Evolutionary conservation across 805 yeast species (phyloP), one percentile per base, ranked within the genome.

Genomic region (Kluyveromyces siamensis): DNA sequence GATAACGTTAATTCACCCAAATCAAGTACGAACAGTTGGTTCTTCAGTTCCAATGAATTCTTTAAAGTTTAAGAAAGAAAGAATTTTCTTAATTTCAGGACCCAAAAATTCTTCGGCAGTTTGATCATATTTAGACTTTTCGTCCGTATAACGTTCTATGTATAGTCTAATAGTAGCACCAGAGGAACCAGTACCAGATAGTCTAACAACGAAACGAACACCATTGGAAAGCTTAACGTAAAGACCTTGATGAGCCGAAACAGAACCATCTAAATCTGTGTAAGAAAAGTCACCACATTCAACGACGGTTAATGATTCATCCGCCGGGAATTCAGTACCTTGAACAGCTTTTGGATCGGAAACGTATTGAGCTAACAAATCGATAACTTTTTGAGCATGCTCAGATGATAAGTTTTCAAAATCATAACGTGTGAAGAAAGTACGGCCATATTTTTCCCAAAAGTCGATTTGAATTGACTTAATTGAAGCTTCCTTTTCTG

Each of bases 161-260:
- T 91, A 91, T 57, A 91, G 74, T 68, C 99, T 80, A 51, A 93
- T 89, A 6, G 99, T 91, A 18, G 99, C 98, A 44, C 99, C 99
- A 1, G 96, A 83, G 1, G 97, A 89, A 14, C 99, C 99, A 2
- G 99, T 91, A 49, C 99, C 99, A 0, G 96, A 88, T 55, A 93
- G 75, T 68, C 99, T 83, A 47, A 88, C 85, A 37, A 93, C 86
- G 47, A 90, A 80, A 66, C 97, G 80, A 51, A 86, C 76, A 6
- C 97, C 96, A 59, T 82, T 82, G 45, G 77, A 78, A 53, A 89
- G 77, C 68, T 84, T 89, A 54, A 89, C 83, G 60, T 73, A 90
- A 47, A 93, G 76, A 37, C 99, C 99, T 73, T 91, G 99, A 62
- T 89, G 80, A 5, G 67, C 62, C 2, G 96, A 86, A 6, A 91